A percentile compares a stretch with the other conserved stretches of the same genome.
phyloP scores from a whole-genome alignment of 192 early-diverging fungal species.

The Gonapodya prolifera region DNA sequence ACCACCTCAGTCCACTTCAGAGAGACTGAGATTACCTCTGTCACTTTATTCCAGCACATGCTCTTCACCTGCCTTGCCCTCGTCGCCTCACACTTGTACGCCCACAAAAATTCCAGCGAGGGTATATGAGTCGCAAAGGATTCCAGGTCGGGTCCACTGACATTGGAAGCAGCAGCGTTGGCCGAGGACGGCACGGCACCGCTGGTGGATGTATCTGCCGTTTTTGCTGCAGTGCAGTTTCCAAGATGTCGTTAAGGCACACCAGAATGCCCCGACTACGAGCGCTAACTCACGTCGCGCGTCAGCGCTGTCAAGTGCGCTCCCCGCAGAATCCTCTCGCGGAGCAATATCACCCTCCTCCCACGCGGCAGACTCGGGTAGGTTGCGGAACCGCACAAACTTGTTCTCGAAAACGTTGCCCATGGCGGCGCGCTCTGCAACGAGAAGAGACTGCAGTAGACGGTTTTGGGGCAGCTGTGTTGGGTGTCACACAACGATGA shows the following conservation, averaged over 20 bases:
- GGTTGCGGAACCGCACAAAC: conserved; percentile 32
- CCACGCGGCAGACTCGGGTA: conserved; percentile 12
- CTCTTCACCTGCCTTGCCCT: conserved; percentile 30
- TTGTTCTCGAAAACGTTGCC: conserved; percentile 38
- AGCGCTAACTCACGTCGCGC: too few relatives aligned
- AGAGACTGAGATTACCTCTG: conserved; percentile 22
- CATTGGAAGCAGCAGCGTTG: neutral
- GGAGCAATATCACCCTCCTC: too few relatives aligned
- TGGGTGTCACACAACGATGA: neutral
- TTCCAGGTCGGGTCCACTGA: neutral
- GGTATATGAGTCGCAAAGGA: conserved; percentile 23
- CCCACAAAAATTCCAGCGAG: conserved; percentile 34
- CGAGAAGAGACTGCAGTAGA: conserved; percentile 21
- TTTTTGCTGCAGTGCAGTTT: neutral
- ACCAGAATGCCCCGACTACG: neutral
- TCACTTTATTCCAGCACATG: conserved; percentile 44
- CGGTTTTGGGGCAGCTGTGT: conserved; percentile 27
- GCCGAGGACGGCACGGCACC: neutral
- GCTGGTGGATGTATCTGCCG: neutral
- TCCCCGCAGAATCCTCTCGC: too few relatives aligned
- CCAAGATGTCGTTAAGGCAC: neutral
- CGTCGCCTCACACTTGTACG: conserved; percentile 39
- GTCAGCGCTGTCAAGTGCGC: too few relatives aligned
- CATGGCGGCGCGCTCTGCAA: conserved; percentile 42
- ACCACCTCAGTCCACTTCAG: neutral